Evolutionary conservation across 805 yeast species (phyloP).

Genomic region (Zygosaccharomyces kombuchaensis): DNA sequence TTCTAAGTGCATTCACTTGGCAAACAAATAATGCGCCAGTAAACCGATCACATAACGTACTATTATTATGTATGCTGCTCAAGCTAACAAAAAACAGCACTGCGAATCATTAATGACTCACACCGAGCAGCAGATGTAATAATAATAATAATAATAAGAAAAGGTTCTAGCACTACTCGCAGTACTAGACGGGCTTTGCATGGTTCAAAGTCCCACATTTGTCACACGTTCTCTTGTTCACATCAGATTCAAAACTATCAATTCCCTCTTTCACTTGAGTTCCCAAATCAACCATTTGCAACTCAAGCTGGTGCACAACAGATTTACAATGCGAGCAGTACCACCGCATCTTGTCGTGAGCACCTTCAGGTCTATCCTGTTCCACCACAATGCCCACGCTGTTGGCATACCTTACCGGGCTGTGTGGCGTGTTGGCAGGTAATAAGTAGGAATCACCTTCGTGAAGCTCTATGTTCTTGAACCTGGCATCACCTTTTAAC

Average conservation of each 20-base stretch:
- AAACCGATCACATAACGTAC: too few species aligned
- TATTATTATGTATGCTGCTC: too few species aligned
- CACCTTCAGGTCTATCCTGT: constrained; percentile 76
- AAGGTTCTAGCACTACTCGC: neutral
- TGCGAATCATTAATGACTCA: too few species aligned
- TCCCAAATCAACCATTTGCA: constrained; percentile 78
- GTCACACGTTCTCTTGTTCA: constrained; percentile 63
- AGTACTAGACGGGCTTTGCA: constrained; percentile 46
- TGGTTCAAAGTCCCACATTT: constrained; percentile 70
- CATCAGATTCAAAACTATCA: constrained; percentile 57
- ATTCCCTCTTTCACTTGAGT: constrained; percentile 87
- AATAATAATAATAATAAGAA: too few species aligned
- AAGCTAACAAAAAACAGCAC: too few species aligned
- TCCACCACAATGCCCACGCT: constrained; percentile 90
- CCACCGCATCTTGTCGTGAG: constrained; percentile 78
- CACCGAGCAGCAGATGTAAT: too few species aligned
- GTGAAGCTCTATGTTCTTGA: constrained; percentile 65
- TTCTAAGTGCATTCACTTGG: too few species aligned
- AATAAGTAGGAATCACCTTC: constrained; percentile 88
- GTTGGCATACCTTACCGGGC: constrained; percentile 79
- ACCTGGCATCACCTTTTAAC: constrained; percentile 48
- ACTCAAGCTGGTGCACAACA: constrained; percentile 62
- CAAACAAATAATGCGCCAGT: too few species aligned
- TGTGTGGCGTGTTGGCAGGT: constrained; percentile 84
- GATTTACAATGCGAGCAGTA: constrained; percentile 69